These are phyloP conservation scores for Fomitopsis betulina DNA, from an alignment of 1,284 basidiomycete species.

Conservation along the genomic window DNA sequence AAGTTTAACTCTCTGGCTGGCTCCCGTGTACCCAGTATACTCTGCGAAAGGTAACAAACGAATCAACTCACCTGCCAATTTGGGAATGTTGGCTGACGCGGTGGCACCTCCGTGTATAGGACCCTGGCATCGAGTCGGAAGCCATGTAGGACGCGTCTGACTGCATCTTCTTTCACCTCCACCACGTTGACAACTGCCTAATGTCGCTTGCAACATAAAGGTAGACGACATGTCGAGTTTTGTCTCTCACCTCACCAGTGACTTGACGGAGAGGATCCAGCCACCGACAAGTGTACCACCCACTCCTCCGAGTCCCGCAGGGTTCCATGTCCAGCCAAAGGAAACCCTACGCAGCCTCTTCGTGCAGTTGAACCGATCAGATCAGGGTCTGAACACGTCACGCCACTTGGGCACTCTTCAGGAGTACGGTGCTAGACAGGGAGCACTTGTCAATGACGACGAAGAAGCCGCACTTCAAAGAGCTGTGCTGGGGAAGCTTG, in stretches of 20 bases:
- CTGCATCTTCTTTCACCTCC: neutral
- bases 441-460: slow-evolving; percentile 11
- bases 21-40: neutral
- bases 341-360: slow-evolving; percentile 25
- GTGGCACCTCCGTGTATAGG: neutral
- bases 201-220: neutral
- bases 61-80: neutral
- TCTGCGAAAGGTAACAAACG: neutral
- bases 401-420: slow-evolving; percentile 22
- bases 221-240: slow-evolving; percentile 26
- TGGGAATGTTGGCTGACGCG: neutral
- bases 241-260: slow-evolving; percentile 26
- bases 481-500: slow-evolving; percentile 38
- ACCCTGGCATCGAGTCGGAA: neutral
- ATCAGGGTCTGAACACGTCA: slow-evolving; percentile 10
- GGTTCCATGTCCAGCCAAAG: slow-evolving; percentile 10
- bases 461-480: slow-evolving; percentile 27
- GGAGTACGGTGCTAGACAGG: slow-evolving; percentile 12
- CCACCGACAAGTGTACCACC: slow-evolving; percentile 12
- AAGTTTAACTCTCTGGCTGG: neutral
- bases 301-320: slow-evolving; percentile 4
- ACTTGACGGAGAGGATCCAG: slow-evolving; percentile 20
- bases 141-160: neutral
- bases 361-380: slow-evolving; percentile 24
- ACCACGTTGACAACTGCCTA: neutral